Base-by-base conservation (phyloP, 2,329 filamentous ascomycete species). In the Pseudocercospora pini-densiflorae region DNA sequence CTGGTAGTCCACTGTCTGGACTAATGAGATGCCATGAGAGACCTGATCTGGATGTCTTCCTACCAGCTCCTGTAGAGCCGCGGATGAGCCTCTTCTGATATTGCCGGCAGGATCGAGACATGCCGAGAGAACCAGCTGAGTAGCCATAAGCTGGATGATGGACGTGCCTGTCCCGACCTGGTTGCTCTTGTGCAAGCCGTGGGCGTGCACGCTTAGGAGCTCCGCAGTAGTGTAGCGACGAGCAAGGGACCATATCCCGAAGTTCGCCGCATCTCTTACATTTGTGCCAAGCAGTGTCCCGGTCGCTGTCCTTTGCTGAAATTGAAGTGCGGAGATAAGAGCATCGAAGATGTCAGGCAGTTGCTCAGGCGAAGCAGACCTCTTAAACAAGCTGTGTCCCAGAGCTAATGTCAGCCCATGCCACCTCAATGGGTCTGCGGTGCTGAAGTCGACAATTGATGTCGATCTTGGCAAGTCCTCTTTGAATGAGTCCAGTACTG, bases 191-290 rank as follows among this genome's bases (percentile, higher is more conserved):
- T 68, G 61, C 10, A 76, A 61, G 8, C 45, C 59, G 1, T 66
- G 61, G 0, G 62, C 59, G n/a, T 87, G 81, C 0, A 96, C 86
- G 0, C 83, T 82, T 10, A 90, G 83, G 6, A 98, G 84, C 77
- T 98, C 94, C 0, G 82, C 76, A 0, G 93, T 97, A 0, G 88
- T 89, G 74, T 98, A 99, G 62, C 94, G 90, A 63, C 95, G 87
- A 23, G 94, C 92, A 7, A 98, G 79, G 1, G 94, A 91, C 95
- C 95, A 99, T 24, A 98, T 90, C 6, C 95, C 95, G 77, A 98
- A 99, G 77, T 94, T 97, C 2, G 95, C 93, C 12, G 95, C 94
- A 81, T 99, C 95, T 55, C 95, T 88, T 16, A 99, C 94, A 72
- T 96, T 97, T 1, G 92, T 90, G 1, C 95, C 95, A 10, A 94